phyloP scores from a whole-genome alignment of 169 alveolate species.

The Eimeria zaria region DNA sequence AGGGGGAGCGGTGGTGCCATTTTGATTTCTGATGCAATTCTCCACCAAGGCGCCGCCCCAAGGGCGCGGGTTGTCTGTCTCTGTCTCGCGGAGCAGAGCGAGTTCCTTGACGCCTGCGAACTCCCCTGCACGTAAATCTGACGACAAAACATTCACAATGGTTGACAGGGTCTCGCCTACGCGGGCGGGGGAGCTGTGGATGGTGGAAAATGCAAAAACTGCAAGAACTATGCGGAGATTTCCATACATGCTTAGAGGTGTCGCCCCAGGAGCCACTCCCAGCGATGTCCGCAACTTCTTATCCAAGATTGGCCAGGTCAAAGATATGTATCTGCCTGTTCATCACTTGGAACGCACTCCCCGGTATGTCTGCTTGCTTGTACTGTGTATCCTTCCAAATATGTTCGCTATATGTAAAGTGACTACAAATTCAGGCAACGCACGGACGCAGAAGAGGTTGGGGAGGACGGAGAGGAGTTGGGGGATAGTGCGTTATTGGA shows the following conservation, averaged over 20 bases:
- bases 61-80: slow-evolving; percentile 73
- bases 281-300: slow-evolving; percentile 56
- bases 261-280: slow-evolving; percentile 67
- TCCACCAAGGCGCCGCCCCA: slow-evolving; percentile 68
- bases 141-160: slow-evolving; percentile 21
- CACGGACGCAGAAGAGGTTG: not conserved
- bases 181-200: slow-evolving; percentile 76
- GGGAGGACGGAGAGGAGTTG: not conserved
- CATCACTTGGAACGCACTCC: slow-evolving; percentile 67
- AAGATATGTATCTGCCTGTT: slow-evolving; percentile 76
- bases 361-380: not conserved
- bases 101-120: slow-evolving; percentile 62
- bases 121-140: slow-evolving; percentile 20
- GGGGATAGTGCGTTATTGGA: not conserved
- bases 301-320: slow-evolving; percentile 63
- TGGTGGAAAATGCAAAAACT: slow-evolving; percentile 63
- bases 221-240: slow-evolving; percentile 55
- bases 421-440: not conserved
- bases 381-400: not conserved
- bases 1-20: not conserved
- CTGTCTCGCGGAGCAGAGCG: slow-evolving; percentile 80
- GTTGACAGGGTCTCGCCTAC: slow-evolving; percentile 65
- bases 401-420: not conserved
- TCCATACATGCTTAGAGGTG: slow-evolving; percentile 68
- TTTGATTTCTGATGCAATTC: slow-evolving; percentile 60